Conservation (phyloP, 441 rosid genomes). For the Eutrema salsugineum region DNA sequence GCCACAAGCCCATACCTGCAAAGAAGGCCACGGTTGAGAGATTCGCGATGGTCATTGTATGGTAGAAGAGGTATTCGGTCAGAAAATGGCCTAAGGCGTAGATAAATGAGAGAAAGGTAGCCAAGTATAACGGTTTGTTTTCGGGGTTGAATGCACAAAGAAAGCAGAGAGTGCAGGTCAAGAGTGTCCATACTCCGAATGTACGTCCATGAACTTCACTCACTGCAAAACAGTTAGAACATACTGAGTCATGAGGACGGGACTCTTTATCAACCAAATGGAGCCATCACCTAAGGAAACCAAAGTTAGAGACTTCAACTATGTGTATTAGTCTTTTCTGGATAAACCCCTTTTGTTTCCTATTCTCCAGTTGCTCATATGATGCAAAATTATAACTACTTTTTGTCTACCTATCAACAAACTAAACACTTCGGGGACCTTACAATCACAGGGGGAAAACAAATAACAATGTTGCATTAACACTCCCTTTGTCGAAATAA, state of each 20-base stretch:
- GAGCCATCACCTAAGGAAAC: neutral
- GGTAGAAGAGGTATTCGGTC: conserved; percentile 70
- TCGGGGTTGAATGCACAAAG: conserved; percentile 89
- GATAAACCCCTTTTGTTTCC: neutral
- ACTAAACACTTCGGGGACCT: neutral
- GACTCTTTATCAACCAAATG: neutral
- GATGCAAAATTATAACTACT: neutral
- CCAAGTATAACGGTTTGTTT: conserved; percentile 71
- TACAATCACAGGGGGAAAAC: neutral
- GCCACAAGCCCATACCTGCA: conserved; percentile 51
- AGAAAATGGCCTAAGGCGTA: conserved; percentile 88
- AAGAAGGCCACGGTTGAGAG: conserved; percentile 73
- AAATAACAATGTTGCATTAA: neutral
- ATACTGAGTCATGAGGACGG: neutral
- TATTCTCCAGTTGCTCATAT: neutral
- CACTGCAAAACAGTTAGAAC: conserved; percentile 46
- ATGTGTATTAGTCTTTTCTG: neutral
- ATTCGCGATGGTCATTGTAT: conserved; percentile 73
- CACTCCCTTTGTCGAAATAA: neutral
- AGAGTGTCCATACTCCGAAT: conserved; percentile 92
- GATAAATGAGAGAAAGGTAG: conserved; percentile 79
- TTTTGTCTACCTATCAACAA: neutral
- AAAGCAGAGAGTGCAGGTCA: conserved; percentile 91
- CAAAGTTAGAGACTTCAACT: neutral
- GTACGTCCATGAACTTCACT: conserved; percentile 96